Conservation (phyloP, 352 stramenopile genomes). For the Phytophthora chlamydospora region DNA sequence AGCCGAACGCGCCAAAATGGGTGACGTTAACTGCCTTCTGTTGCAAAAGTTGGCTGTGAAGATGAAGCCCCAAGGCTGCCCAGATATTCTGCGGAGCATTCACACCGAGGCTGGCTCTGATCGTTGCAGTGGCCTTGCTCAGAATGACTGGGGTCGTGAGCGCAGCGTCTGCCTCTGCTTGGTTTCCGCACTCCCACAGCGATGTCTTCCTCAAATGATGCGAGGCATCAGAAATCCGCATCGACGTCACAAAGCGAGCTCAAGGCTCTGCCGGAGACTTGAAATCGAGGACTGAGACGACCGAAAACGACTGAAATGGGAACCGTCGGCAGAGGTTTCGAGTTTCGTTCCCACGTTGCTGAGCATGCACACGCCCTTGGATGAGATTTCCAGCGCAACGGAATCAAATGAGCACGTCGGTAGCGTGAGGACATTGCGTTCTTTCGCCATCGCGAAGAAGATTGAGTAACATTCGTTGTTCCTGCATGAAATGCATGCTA, state of each 20-base stretch:
- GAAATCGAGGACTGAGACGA: slow-evolving; percentile 20
- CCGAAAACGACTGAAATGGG: slow-evolving; percentile 20
- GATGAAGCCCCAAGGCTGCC: slow-evolving; percentile 42
- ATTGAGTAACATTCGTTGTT: too few species aligned
- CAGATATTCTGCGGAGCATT: slow-evolving; percentile 47
- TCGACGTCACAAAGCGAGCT: neutral
- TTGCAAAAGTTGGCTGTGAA: slow-evolving; percentile 39
- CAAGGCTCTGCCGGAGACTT: neutral
- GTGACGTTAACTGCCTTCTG: slow-evolving; percentile 37
- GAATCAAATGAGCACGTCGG: too few species aligned
- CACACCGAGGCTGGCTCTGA: slow-evolving; percentile 34
- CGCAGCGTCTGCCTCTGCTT: slow-evolving; percentile 18
- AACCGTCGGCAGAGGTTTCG: slow-evolving; percentile 32
- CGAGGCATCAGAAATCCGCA: slow-evolving; percentile 22
- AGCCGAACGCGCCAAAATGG: slow-evolving; percentile 47
- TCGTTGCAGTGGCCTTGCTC: slow-evolving; percentile 44
- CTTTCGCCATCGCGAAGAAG: too few species aligned
- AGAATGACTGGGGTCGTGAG: slow-evolving; percentile 48
- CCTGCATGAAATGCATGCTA: neutral
- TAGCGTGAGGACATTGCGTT: too few species aligned
- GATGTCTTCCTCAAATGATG: slow-evolving; percentile 24
- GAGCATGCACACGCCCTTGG: too few species aligned
- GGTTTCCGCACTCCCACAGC: slow-evolving; percentile 18
- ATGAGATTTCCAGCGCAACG: too few species aligned
- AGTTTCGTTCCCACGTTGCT: neutral